Conservation (phyloP, 2,329 filamentous ascomycete species). For the Hymenoscyphus infarciens region DNA sequence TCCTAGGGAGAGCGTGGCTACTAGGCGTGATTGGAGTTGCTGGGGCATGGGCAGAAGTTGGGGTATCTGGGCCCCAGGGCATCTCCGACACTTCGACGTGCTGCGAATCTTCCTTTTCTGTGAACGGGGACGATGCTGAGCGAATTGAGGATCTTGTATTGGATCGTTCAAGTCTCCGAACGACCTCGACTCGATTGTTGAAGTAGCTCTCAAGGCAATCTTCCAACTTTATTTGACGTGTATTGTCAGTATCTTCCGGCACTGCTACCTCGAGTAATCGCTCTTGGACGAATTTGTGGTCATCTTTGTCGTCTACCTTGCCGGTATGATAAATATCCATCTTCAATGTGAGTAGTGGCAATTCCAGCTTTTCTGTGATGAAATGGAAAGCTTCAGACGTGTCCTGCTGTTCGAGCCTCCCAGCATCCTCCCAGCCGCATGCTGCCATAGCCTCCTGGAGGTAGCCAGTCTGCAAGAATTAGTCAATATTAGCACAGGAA, state of each 20-base stretch:
- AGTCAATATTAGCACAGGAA: slow-evolving; percentile 18
- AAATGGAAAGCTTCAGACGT: slow-evolving; percentile 94
- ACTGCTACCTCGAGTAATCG: slow-evolving; percentile 86
- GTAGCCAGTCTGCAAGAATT: slow-evolving; percentile 61
- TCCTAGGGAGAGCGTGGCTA: slow-evolving; percentile 12
- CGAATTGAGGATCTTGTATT: slow-evolving; percentile 46
- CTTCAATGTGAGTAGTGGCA: slow-evolving; percentile 84
- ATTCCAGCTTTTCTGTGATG: slow-evolving; percentile 82
- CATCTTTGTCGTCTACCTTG: slow-evolving; percentile 74
- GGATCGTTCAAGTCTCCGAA: slow-evolving; percentile 64
- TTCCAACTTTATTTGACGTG: slow-evolving; percentile 73
- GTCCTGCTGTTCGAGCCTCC: slow-evolving; percentile 79
- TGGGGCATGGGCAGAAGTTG: slow-evolving; percentile 27
- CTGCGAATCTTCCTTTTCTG: slow-evolving; percentile 21
- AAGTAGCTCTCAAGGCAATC: slow-evolving; percentile 93
- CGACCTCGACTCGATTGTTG: slow-evolving; percentile 81
- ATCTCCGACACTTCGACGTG: slow-evolving; percentile 30
- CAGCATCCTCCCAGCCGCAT: slow-evolving; percentile 86
- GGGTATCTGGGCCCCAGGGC: slow-evolving; percentile 20
- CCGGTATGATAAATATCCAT: slow-evolving; percentile 94
- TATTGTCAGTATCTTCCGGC: slow-evolving; percentile 65
- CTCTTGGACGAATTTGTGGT: slow-evolving; percentile 94
- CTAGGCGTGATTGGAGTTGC: slow-evolving; percentile 25
- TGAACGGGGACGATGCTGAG: slow-evolving; percentile 17
- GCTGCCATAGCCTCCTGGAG: slow-evolving; percentile 78